Evolutionary conservation across 805 yeast species (phyloP), one percentile per base, ranked within the genome.

Genomic region (Torulaspora indica): DNA sequence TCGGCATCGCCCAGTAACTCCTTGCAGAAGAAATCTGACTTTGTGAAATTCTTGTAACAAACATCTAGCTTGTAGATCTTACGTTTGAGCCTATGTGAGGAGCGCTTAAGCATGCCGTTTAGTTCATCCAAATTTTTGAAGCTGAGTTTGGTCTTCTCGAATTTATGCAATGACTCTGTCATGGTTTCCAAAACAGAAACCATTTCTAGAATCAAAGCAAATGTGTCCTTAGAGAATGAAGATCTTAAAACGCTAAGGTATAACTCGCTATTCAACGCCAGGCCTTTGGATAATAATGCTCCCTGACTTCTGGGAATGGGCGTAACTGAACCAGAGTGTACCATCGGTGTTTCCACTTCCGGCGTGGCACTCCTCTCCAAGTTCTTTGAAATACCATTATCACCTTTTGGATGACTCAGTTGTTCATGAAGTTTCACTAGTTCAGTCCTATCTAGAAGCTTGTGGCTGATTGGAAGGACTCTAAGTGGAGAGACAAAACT

Each of bases 401-500:
- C 17, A 5, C 35, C 15, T 8, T 34, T 31, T 12, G 37, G 30
- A 8, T 37, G 23, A 9, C 17, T 33, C 20, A 39, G 22, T 5
- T 31, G 35, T 4, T 47, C 44, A 35, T 51, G 54, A 18, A 59
- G 45, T n/a, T 38, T 29, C 25, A 51, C 48, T 9, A 62, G 32
- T 6, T 55, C 56, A 13, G 40, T 37, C 20, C 43, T 46, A 39
- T 55, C 53, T 10, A 63, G 48, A 8, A 63, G 49, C 12, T 48
- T 53, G 20, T 49, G 49, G 17, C 52, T 45, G 0, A 55, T 43
- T 2, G 77, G 77, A 9, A 73, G 52, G 4, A 71, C 68, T 30
- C 76, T 51, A 17, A 73, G 48, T 5, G 77, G 74, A 3, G 69
- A 61, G 4, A 68, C 61, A 2, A 63, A 57, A 8, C 57, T 60